Evolutionary conservation across 305 asterid genomes (phyloP).

Genomic region (Ruellia speciosa): DNA sequence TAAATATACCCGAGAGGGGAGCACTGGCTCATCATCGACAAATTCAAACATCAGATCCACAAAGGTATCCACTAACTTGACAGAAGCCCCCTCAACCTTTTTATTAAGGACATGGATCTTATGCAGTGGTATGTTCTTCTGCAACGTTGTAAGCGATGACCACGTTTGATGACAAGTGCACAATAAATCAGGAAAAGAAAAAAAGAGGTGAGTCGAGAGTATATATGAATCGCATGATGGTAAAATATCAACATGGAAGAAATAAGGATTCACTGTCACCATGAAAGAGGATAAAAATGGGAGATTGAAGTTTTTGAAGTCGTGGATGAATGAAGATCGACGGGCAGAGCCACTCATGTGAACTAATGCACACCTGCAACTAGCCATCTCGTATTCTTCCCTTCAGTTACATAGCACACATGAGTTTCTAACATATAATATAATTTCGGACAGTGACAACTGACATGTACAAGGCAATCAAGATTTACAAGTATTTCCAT

Average conservation of each 20-base stretch:
- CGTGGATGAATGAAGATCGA: slow-evolving; percentile 16
- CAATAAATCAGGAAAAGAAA: background rate
- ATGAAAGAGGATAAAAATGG: too few species aligned
- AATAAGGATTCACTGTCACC: background rate
- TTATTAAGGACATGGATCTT: background rate
- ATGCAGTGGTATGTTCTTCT: background rate
- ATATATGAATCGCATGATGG: too few species aligned
- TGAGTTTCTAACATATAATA: too few species aligned
- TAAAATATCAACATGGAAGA: background rate
- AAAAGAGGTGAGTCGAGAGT: too few species aligned
- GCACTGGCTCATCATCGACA: slow-evolving; percentile 35
- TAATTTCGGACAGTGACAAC: too few species aligned
- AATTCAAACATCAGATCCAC: slow-evolving; percentile 31
- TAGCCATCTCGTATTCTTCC: background rate
- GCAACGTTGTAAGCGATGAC: too few species aligned
- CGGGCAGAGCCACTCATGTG: slow-evolving; percentile 16
- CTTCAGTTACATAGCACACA: background rate
- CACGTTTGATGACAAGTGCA: background rate
- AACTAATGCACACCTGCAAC: slow-evolving; percentile 4
- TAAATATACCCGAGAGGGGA: slow-evolving; percentile 40
- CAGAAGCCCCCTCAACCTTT: slow-evolving; percentile 18
- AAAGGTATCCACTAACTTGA: slow-evolving; percentile 29
- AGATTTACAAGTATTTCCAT: too few species aligned
- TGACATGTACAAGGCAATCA: too few species aligned
- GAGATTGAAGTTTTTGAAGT: slow-evolving; percentile 13